Conservation (phyloP, 148 eudicot species). For the Camellia japonica region DNA sequence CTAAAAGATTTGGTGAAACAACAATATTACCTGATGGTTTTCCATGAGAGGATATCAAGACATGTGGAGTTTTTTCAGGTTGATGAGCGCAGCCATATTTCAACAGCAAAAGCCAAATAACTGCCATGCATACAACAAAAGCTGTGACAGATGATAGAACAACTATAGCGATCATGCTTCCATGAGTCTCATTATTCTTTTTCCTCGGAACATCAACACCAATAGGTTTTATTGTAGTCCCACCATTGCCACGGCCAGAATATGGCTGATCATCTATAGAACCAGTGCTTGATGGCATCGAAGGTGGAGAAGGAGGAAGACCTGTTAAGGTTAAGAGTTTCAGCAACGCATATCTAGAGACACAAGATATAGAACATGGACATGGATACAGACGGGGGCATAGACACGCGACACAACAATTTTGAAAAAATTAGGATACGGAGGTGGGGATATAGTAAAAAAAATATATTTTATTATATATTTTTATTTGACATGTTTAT, state of each 20-base stretch:
- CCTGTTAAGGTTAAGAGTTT: conserved; percentile 42
- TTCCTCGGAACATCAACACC: conserved; percentile 64
- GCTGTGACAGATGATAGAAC: conserved; percentile 67
- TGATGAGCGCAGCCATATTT: conserved; percentile 36
- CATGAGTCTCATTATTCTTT: conserved; percentile 32
- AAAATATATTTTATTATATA: no score
- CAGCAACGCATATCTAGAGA: not conserved
- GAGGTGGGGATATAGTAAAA: no score
- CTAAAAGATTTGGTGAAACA: not conserved
- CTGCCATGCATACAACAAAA: conserved; percentile 48
- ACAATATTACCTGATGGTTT: conserved; percentile 59
- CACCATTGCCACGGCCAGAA: conserved; percentile 43
- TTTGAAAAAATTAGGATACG: no score
- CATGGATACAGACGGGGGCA: no score
- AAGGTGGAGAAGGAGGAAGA: conserved; percentile 95
- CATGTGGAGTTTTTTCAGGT: conserved; percentile 26
- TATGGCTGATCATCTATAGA: conserved; percentile 37
- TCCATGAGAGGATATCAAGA: conserved; percentile 36
- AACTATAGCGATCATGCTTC: conserved; percentile 45
- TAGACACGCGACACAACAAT: no score
- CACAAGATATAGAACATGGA: not conserved
- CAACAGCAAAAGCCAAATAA: conserved; percentile 49
- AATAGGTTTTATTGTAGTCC: conserved; percentile 57
- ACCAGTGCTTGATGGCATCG: conserved; percentile 40
- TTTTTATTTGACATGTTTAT: no score